A percentile compares a stretch with the other conserved stretches of the same genome.
These are phyloP conservation scores for Cutaneotrichosporon cutaneum DNA, from an alignment of 1,284 basidiomycete genomes.

Conservation along the genomic window DNA sequence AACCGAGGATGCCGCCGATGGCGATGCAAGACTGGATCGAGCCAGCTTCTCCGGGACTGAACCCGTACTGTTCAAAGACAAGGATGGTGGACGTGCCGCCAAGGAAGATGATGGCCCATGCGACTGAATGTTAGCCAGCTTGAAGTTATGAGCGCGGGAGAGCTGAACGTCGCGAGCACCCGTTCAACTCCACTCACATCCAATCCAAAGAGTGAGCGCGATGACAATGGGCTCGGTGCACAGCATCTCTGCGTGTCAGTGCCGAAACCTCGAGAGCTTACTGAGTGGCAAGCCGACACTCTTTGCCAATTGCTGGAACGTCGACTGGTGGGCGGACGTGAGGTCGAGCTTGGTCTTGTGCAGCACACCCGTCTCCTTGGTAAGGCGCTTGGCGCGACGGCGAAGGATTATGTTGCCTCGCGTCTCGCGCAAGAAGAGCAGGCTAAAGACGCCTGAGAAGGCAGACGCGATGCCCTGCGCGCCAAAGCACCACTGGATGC, in stretches of 20 bases:
- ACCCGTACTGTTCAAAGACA: constrained; percentile 46
- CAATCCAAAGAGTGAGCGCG: constrained; percentile 54
- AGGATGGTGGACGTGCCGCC: constrained; percentile 37
- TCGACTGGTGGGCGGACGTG: constrained; percentile 36
- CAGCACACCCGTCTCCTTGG: constrained; percentile 48
- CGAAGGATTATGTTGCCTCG: constrained; percentile 54
- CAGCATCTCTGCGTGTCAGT: constrained; percentile 38
- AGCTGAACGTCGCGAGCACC: no score
- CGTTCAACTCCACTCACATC: constrained; percentile 26
- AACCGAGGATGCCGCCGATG: constrained; percentile 67
- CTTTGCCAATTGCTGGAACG: constrained; percentile 39
- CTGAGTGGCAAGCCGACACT: constrained; percentile 45
- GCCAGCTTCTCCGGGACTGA: constrained; percentile 37
- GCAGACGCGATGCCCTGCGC: constrained; percentile 37
- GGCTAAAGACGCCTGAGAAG: constrained; percentile 36
- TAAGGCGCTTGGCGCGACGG: constrained; percentile 48
- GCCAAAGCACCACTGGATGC: constrained; percentile 45
- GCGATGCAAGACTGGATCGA: constrained; percentile 34
- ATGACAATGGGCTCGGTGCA: constrained; percentile 55
- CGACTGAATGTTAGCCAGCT: constrained; percentile 8
- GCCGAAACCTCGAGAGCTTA: constrained; percentile 20
- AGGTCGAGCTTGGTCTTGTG: constrained; percentile 47
- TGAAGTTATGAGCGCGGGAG: no score
- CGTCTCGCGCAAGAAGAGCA: constrained; percentile 49
- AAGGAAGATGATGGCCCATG: constrained; percentile 48